phyloP scores from a whole-genome alignment of 306 rosid species.

The Astragalus membranaceus region DNA sequence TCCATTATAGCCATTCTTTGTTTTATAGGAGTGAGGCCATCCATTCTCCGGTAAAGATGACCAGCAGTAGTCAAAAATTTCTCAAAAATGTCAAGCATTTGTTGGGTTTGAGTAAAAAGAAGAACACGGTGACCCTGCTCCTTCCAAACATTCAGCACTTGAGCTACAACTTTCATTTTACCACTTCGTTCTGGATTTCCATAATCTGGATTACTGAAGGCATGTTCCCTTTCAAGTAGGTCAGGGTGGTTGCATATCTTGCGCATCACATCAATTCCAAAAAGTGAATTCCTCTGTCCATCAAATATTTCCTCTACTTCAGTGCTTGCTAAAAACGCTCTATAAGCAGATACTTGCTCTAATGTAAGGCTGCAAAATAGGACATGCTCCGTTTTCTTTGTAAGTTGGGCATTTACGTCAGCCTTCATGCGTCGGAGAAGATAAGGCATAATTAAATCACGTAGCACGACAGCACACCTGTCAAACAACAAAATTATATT shows the following conservation, averaged over 20 bases:
- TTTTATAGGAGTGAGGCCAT: conserved; percentile 81
- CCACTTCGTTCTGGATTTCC: conserved; percentile 97
- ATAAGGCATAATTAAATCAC: conserved; percentile 95
- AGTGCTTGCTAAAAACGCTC: conserved; percentile 97
- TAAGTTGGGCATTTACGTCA: conserved; percentile 86
- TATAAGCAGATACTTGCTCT: conserved; percentile 81
- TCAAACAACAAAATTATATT: conserved; percentile 18
- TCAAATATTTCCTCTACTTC: conserved; percentile 92
- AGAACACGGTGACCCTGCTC: conserved; percentile 97
- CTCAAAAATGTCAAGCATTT: conserved; percentile 92
- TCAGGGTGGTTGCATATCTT: conserved; percentile 99
- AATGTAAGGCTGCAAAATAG: conserved; percentile 86
- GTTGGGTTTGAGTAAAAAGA: conserved; percentile 87
- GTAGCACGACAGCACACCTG: conserved; percentile 97
- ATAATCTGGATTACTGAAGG: conserved; percentile 69
- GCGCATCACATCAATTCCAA: conserved; percentile 94
- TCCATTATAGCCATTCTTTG: conserved; percentile 98
- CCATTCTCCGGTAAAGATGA: conserved; percentile 83
- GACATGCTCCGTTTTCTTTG: conserved; percentile 98
- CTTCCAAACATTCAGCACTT: conserved; percentile 94
- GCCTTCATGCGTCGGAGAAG: conserved; percentile 97
- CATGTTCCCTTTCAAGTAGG: conserved; percentile 94
- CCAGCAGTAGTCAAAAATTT: conserved; percentile 49
- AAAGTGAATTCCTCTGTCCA: conserved; percentile 79
- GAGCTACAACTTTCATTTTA: conserved; percentile 89